Evolutionary conservation across 805 yeast genomes (phyloP).

Genomic region (Candida nitratophila): DNA sequence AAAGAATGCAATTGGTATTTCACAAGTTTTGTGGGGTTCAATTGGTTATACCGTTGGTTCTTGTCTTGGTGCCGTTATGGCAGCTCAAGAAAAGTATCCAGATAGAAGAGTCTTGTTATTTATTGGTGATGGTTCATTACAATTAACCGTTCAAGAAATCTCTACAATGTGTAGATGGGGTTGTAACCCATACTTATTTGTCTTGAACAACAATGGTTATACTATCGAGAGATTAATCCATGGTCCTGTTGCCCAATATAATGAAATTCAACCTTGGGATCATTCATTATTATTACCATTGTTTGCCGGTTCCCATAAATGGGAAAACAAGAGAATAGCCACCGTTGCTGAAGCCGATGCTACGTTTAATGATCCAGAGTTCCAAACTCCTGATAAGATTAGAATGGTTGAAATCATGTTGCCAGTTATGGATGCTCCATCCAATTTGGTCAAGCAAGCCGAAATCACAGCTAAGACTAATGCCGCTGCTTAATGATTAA

Average conservation of each 20-base stretch:
- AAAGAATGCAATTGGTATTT: slow-evolving; percentile 49
- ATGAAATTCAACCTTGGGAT: slow-evolving; percentile 57
- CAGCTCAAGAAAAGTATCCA: slow-evolving; percentile 54
- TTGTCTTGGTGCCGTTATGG: slow-evolving; percentile 53
- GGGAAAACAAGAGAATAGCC: slow-evolving; percentile 44
- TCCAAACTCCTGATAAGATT: slow-evolving; percentile 45
- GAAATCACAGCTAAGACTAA: slow-evolving; percentile 29
- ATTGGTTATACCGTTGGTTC: slow-evolving; percentile 62
- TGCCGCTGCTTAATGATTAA: slow-evolving; percentile 4
- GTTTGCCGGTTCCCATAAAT: slow-evolving; percentile 46
- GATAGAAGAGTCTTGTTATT: slow-evolving; percentile 52
- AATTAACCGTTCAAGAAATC: slow-evolving; percentile 63
- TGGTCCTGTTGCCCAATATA: slow-evolving; percentile 52
- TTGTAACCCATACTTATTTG: slow-evolving; percentile 54
- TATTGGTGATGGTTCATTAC: slow-evolving; percentile 64
- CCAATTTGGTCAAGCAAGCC: slow-evolving; percentile 55
- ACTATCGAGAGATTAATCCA: slow-evolving; percentile 62
- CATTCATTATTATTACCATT: slow-evolving; percentile 44
- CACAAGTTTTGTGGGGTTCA: slow-evolving; percentile 63
- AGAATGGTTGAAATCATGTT: slow-evolving; percentile 57
- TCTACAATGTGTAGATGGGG: slow-evolving; percentile 58
- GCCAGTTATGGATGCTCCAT: slow-evolving; percentile 56
- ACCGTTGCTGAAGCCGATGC: slow-evolving; percentile 49
- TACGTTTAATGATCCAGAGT: slow-evolving; percentile 34
- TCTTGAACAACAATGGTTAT: slow-evolving; percentile 60